Base-by-base conservation (phyloP, 2,329 filamentous ascomycete species). In the Parafenestella ontariensis region DNA sequence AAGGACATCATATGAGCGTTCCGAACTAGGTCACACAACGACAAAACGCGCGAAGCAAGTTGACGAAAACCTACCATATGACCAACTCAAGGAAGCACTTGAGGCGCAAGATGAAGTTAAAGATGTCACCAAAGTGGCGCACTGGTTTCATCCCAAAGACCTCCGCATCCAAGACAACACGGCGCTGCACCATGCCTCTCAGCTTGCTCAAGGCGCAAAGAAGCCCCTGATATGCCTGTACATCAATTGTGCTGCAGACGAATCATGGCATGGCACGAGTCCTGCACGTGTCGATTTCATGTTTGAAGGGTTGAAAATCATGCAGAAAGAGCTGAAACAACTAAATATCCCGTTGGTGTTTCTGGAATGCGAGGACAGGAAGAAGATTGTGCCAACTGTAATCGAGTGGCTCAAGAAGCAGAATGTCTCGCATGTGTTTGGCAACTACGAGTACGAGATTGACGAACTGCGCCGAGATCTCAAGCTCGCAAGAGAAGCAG, bases 141-240 rank as follows among this genome's bases (percentile, higher is more conserved):
- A 82, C 55, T 83, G 81, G 81, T 83, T 82, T 58, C 77, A 80
- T n/a, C 78, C 76, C 52, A 82, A 82, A 56, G 81, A 83, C 49
- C 64, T 83, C 7, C 75, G 81, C 20, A 77, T 79, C 41, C 77
- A 82, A 42, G 81, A 83, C 56, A 83, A 83, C 53, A 78, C 71
- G n/a, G 78, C 71, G 5, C 66, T 83, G 9, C 69, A 81, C 37
- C 74, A 79, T 36, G 81, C 81, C 4, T 78, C 78, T 0, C 64
- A 77, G 44, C 77, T 80, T 37, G 80, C 80, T 0, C 76, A 79
- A 58, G 77, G 77, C 48, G 73, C 76, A 2, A 75, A 76, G 7
- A 76, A 72, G 36, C 75, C 71, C 24, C 61, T 83, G 33, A 69
- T 83, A 29, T 78, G 78, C 50, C 67, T 79, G 28, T 83, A 82